Evolutionary conservation across 371 early-diverging fungal genomes (phyloP), one percentile per base, ranked within the genome.

Genomic region (Mortierella sp.): DNA sequence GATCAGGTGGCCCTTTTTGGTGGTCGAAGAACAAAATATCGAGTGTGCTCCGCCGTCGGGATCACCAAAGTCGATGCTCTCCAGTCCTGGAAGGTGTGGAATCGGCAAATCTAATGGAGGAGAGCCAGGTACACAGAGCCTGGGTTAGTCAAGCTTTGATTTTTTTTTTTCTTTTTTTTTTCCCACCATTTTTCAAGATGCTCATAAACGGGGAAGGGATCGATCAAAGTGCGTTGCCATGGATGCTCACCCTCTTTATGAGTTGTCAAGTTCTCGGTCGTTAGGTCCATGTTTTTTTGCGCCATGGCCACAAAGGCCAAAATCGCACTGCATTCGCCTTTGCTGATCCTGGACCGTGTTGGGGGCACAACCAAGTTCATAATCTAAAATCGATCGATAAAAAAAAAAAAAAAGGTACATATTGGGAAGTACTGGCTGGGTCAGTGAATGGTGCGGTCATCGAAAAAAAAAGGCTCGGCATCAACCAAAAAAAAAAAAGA

Each of bases 281-380:
- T 80, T 7, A 84, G 74, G 81, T 90, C 87, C 88, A 93, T 91
- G 79, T 90, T 89, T 72, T 92, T 91, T 74, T 94, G 95, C 6
- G 92, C 93, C 67, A 93, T 84, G 23, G 89, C 92, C 4, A 89
- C 80, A 47, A 93, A 81, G 1, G 93, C 92, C 51, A 93, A 70
- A 4, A 90, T 89, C 51, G 89, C 82, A 63, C 92, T 89, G 72
- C 93, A 92, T 77, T 91, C 93, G 50, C 86, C 82, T 29, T 85
- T 88, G 30, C 88, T 88, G 57, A 90, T 82, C 71, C 88, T 83
- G 37, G 84, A 82, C 2, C 84, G 74, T 45, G 84, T 87, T 11
- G 85, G 82, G 44, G 86, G 80, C 6, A 84, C 84, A 15, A 84
- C 85, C 16, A 86, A 71, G 62, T 82, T 80, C 46, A 81, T 57